A percentile compares a stretch with the other conserved stretches of the same genome.
Evolutionary conservation across 1,284 basidiomycete genomes (phyloP).

Genomic region (Cutaneotrichosporon arboriforme): DNA sequence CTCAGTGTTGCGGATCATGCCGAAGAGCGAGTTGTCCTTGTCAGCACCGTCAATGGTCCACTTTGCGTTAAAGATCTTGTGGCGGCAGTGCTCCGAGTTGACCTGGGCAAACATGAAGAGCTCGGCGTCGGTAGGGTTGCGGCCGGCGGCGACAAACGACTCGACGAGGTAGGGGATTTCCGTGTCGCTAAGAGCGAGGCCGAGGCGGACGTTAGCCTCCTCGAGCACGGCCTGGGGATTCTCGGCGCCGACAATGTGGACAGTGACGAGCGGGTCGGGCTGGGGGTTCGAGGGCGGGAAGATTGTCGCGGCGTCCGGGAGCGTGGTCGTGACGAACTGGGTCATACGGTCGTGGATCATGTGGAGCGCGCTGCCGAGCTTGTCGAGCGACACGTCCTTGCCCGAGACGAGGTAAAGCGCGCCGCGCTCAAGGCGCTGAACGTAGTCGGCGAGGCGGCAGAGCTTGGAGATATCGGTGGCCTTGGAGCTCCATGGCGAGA

Average conservation of each 20-base stretch:
- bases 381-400: conserved; percentile 48
- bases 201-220: conserved; percentile 75
- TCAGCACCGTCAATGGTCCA: conserved; percentile 78
- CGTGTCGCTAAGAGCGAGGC: conserved; percentile 80
- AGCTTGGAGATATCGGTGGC: conserved; percentile 90
- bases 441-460: conserved; percentile 66
- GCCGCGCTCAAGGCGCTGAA: conserved; percentile 81
- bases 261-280: conserved; percentile 65
- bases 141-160: conserved; percentile 70
- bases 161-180: conserved; percentile 92
- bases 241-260: conserved; percentile 55
- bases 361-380: conserved; percentile 54
- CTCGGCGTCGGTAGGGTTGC: conserved; percentile 93
- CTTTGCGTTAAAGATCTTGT: conserved; percentile 98
- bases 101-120: conserved; percentile 99
- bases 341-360: conserved; percentile 95
- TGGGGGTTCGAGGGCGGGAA: conserved; percentile 60
- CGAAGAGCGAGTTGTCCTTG: conserved; percentile 78
- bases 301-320: conserved; percentile 60
- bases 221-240: conserved; percentile 58
- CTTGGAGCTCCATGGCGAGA: conserved; percentile 95
- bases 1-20: conserved; percentile 98
- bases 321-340: conserved; percentile 60
- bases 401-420: conserved; percentile 63
- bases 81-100: conserved; percentile 98